Evolutionary conservation across 345 rosid genomes (phyloP).

Genomic region (Arabidopsis suecica): DNA sequence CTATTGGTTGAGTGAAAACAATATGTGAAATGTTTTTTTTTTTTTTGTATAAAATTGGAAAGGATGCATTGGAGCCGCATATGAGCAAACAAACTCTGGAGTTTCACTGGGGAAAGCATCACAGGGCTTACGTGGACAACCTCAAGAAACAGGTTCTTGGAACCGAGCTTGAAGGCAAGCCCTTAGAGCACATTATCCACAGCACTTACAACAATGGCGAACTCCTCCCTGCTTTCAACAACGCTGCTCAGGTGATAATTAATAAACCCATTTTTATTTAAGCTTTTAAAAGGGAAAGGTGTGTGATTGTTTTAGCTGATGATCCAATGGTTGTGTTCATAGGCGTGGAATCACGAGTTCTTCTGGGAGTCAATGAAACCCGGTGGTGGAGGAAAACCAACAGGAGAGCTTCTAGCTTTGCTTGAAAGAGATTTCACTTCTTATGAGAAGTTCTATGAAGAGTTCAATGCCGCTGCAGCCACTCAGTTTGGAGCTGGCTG

Average conservation of each 20-base stretch:
- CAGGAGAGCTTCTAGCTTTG: conserved; percentile 76
- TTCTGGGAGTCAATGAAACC: conserved; percentile 98
- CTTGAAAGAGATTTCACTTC: conserved; percentile 92
- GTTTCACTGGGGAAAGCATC: conserved; percentile 98
- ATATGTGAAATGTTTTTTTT: conserved; percentile 1
- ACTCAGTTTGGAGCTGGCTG: conserved; percentile 96
- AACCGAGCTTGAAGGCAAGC: conserved; percentile 67
- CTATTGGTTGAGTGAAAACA: conserved; percentile 10
- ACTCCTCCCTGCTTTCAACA: conserved; percentile 86
- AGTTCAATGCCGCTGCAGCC: conserved; percentile 76
- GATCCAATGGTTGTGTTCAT: conserved; percentile 22
- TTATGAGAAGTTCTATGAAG: conserved; percentile 64
- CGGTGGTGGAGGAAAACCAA: conserved; percentile 87
- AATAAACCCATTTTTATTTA: not conserved
- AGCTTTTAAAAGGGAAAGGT: not conserved
- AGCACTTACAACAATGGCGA: conserved; percentile 73
- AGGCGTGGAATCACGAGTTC: conserved; percentile 97
- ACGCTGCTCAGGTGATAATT: conserved; percentile 80
- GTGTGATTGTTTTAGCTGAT: conserved; percentile 28
- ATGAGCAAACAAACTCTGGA: conserved; percentile 81
- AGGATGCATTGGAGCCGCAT: conserved; percentile 94
- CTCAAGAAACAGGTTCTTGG: conserved; percentile 83
- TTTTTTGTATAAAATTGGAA: conserved; percentile 14
- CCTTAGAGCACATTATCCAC: conserved; percentile 64
- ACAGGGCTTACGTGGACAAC: conserved; percentile 84